Base-by-base conservation (phyloP, 2,329 filamentous ascomycete genomes). In the Botryotinia convoluta region DNA sequence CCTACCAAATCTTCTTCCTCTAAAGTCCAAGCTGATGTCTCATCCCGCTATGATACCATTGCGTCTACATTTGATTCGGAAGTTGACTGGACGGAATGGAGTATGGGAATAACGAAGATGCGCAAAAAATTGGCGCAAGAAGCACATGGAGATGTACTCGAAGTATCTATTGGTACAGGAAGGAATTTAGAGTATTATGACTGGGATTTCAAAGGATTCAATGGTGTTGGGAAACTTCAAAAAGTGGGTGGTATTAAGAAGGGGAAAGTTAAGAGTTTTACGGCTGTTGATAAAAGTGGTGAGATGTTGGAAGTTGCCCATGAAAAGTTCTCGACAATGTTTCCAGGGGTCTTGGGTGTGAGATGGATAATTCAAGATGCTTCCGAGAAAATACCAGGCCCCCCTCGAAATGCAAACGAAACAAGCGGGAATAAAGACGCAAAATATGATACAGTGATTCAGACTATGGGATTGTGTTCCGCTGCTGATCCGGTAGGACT, bases 391-490 rank as follows among this genome's bases (percentile, higher is more conserved):
- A 79, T 79, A 67, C 79, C 80, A 57, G 74, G 74, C 35, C 75
- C 78, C 9, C 78, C 79, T 3, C 76, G 39, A 26, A 78, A 74
- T 68, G 70, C 75, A 4, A 75, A 77, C 71, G 78, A 79, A 69
- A 76, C 71, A 20, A 76, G 76, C 70, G 77, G 77, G 14, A 78
- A 74, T 45, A 72, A 74, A 4, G 72, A 68, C 1, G 68, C 68
- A 39, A 80, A 80, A 72, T 91, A 91, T 82, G 89, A 91, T 81
- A 90, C 88, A 2, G 82, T 91, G 54, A 79, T 91, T 44, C 89
- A 91, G 78, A 90, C 88, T 0, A 91, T 91, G 81, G 89, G 89
- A 7, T 84, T 91, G 39, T 91, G 89, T 81, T 89, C 87, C 77
- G 89, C 90, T 4, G 83, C 83, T 7, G 86, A 90, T 78, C 89